Evolutionary conservation across 495 filamentous ascomycete genomes (phyloP), one percentile per base, ranked within the genome.

Genomic region (Neurospora cerealis): DNA sequence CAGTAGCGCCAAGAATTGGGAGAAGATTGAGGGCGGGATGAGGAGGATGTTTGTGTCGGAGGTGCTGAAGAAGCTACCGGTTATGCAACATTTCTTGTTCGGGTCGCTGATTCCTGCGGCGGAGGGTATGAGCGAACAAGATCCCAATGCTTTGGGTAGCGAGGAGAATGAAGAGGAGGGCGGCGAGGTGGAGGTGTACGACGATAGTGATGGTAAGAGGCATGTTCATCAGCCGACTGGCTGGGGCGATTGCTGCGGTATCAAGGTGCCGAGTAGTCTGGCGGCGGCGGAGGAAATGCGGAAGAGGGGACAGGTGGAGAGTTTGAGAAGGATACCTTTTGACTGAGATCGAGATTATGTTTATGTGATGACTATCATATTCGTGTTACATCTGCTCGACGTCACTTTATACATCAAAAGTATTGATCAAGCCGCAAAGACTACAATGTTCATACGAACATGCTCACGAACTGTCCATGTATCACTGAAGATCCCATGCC

Each of bases 41-140:
- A 87, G 92, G 75, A 90, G 92, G 76, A 99, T 98, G 96, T 98
- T 98, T 79, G 88, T 94, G 69, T 91, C 89, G 48, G 96, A 99
- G 81, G 95, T 99, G 1, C 83, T 99, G 60, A 89, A 91, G 34
- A 99, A 99, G 83, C 80, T 98, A 71, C 96, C 96, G 8, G 96
- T 99, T 48, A 97, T 98, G 91, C 96, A 99, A 80, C 96, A 99
- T 81, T 98, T 99, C 79, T 79, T 96, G 37, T 99, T 99, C 81
- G 96, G 96, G 19, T 85, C 86, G 11, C 83, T 99, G 46, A 84
- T 99, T 4, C 91, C 93, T 3, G 93, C 95, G 3, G 88, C 83
- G 3, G 88, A 93, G 72, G 93, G 89, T 3, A 98, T 98, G 96
- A 91, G 90, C 54, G 86, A 83, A 44, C 88, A 88, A 74, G 85